Conservation (phyloP, 495 filamentous ascomycete species). For the Penicillium nucicola region DNA sequence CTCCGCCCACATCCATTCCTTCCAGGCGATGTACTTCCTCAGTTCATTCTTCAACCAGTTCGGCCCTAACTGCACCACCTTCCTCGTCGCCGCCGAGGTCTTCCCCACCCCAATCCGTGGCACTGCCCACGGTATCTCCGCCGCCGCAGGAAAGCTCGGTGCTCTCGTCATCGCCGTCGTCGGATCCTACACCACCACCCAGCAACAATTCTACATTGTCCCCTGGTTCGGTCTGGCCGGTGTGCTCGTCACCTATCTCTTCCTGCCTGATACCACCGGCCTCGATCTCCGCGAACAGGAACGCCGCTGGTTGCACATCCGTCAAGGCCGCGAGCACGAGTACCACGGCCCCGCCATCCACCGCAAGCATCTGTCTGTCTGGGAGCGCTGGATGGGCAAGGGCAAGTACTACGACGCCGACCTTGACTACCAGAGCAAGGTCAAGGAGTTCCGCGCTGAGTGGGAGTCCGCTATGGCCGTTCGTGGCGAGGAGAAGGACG, state of each 20-base stretch:
- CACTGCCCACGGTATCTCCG: slow-evolving; percentile 85
- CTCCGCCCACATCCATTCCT: slow-evolving; percentile 62
- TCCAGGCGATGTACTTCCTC: slow-evolving; percentile 92
- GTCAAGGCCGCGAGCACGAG: slow-evolving; percentile 66
- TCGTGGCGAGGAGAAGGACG: slow-evolving; percentile 45
- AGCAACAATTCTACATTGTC: slow-evolving; percentile 79
- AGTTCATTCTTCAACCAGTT: slow-evolving; percentile 97
- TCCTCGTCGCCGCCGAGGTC: slow-evolving; percentile 87
- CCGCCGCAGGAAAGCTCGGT: slow-evolving; percentile 78
- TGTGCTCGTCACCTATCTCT: slow-evolving; percentile 71
- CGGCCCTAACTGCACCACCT: slow-evolving; percentile 86
- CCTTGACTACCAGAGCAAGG: slow-evolving; percentile 72
- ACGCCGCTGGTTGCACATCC: slow-evolving; percentile 78
- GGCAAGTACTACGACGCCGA: slow-evolving; percentile 77
- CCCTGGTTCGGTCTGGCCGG: slow-evolving; percentile 89
- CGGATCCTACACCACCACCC: slow-evolving; percentile 81
- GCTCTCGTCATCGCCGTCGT: slow-evolving; percentile 79
- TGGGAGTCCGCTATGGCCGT: slow-evolving; percentile 56
- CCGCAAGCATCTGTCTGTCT: slow-evolving; percentile 77
- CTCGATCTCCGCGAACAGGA: slow-evolving; percentile 94
- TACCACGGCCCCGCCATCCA: slow-evolving; percentile 90
- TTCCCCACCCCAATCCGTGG: slow-evolving; percentile 88
- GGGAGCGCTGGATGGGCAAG: slow-evolving; percentile 66
- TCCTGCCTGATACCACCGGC: slow-evolving; percentile 89
- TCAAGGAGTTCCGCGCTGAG: slow-evolving; percentile 70